Base-by-base conservation (phyloP, 345 rosid species). In the Brassica incana region DNA sequence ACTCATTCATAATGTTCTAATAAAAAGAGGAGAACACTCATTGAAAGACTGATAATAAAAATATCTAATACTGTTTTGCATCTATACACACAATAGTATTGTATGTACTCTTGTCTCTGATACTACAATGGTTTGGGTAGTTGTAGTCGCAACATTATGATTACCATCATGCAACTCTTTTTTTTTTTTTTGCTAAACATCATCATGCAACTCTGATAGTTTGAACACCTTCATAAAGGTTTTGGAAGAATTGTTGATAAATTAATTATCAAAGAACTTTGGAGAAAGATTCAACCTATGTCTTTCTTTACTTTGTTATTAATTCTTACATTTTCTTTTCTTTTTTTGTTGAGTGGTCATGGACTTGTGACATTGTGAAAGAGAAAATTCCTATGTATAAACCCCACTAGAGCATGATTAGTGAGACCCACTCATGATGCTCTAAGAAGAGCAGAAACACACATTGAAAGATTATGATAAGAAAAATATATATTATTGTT, bases 401-500 rank as follows among this genome's bases (percentile, higher is more conserved):
- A 64, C 11, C 67, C 45, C 52, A 15, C 16, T 7, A 16, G 61
- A 56, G 61, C 61, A 56, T 56, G 27, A 16, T 16, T 8, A 8
- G 30, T 58, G 63, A 58, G 63, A 58, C 63, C 29, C 63, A 56
- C 27, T 8, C 23, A 56, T 56, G 61, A 56, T 56, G 63, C 63
- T 58, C 63, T 58, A 8, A 8, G 11, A 65, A 10, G 25, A 67
- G 54, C 32, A 67, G 54, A 67, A 66, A 67, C 56, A 38, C 71
- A 35, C 10, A 14, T 14, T 54, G 23, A 15, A 54, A 52, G 8
- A 52, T 8, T 50, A 50, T 14, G 59, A 70, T 32, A 16, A 16
- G 6, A 54, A 71, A 32, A 1, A 50, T 12, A 54, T 56, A 32
- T 33, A 66, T 16, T 16, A 54, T 14, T 12, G 23, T 33, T 29